phyloP scores from a whole-genome alignment of 192 early-diverging fungal genomes.

The Backusella luteola region DNA sequence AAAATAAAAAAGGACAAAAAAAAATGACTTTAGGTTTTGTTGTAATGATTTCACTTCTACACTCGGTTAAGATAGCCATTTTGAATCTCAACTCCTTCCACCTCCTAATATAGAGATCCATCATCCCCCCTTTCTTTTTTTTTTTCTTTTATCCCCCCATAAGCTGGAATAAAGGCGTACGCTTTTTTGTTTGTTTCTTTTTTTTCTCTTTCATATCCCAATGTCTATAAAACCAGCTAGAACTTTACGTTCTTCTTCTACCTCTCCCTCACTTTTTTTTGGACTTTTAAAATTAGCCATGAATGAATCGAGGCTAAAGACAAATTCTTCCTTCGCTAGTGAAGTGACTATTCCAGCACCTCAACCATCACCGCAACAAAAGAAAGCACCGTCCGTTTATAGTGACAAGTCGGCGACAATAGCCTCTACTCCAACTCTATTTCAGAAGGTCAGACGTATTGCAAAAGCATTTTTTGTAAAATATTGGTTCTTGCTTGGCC shows the following conservation, averaged over 20 bases:
- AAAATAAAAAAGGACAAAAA: background rate
- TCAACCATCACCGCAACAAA: background rate
- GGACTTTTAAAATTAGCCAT: constrained; percentile 23
- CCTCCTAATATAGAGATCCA: constrained; percentile 2
- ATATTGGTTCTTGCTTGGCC: constrained; percentile 62
- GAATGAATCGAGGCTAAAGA: constrained; percentile 24
- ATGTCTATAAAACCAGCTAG: constrained; percentile 3
- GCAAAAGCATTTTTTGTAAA: background rate
- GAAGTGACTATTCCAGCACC: constrained; percentile 13
- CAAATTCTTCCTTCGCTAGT: constrained; percentile 21
- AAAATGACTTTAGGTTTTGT: background rate
- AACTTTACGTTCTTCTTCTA: constrained; percentile 2
- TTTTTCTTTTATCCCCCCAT: background rate
- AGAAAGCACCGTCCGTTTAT: background rate
- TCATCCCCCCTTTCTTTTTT: background rate
- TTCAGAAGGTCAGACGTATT: background rate
- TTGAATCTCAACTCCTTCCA: constrained; percentile 2
- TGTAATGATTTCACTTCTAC: background rate
- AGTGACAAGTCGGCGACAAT: constrained; percentile 11
- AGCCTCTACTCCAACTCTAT: background rate
- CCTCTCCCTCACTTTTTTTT: constrained; percentile 22
- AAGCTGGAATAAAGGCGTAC: constrained; percentile 6
- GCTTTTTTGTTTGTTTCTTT: background rate
- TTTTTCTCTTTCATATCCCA: background rate
- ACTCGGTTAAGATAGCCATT: constrained; percentile 1